Evolutionary conservation across 805 yeast genomes (phyloP).

Genomic region (Yarrowia porcina): DNA sequence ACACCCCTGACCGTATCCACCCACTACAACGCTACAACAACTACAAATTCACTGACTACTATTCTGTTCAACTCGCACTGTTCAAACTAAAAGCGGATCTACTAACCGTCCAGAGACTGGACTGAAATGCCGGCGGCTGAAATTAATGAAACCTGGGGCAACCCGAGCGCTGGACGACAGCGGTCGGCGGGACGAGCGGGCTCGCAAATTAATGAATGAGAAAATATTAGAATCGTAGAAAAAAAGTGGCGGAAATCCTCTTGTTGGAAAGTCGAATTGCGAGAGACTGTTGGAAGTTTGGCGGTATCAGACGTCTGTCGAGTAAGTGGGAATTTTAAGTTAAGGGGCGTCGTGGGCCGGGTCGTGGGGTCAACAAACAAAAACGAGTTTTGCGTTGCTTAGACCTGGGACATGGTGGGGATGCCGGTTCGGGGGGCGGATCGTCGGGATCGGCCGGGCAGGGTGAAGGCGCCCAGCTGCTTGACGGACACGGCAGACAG

Average conservation of each 20-base stretch:
- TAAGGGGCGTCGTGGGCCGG: background rate
- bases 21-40: no score
- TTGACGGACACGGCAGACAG: conserved; percentile 51
- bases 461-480: conserved; percentile 58
- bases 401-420: conserved; percentile 87
- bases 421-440: conserved; percentile 71
- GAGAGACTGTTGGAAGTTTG: conserved; percentile 6
- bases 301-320: conserved; percentile 5
- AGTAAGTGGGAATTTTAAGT: conserved; percentile 2
- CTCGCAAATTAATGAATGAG: conserved; percentile 20
- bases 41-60: no score
- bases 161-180: no score
- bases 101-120: background rate
- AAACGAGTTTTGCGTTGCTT: conserved; percentile 33
- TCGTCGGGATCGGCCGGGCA: conserved; percentile 46
- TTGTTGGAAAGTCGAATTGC: conserved; percentile 11
- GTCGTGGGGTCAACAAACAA: no score
- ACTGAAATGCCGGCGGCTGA: no score
- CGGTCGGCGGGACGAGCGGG: no score
- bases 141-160: no score
- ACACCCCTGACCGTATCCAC: no score
- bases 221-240: conserved; percentile 9
- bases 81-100: conserved; percentile 19
- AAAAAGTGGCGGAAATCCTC: conserved; percentile 6
- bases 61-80: conserved; percentile 24